phyloP scores from a whole-genome alignment of 345 rosid genomes.

The Dipteronia dyeriana region DNA sequence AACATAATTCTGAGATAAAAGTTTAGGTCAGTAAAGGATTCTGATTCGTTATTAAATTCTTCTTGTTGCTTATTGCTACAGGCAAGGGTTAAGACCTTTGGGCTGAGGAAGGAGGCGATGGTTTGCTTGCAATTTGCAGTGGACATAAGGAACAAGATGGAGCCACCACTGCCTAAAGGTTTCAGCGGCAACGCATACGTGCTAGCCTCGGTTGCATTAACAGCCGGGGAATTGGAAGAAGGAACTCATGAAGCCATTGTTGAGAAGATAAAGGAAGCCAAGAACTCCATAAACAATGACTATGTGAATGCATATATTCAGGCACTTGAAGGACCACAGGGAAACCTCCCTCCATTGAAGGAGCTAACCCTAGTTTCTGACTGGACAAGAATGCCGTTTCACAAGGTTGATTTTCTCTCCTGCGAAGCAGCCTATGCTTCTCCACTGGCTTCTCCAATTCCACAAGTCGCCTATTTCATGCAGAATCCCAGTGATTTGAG shows the following conservation, averaged over 20 bases:
- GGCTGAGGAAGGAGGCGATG: conserved; percentile 46
- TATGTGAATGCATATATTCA: conserved; percentile 57
- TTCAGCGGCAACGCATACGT: conserved; percentile 69
- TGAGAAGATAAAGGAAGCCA: conserved; percentile 58
- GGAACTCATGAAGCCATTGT: conserved; percentile 36
- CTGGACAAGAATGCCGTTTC: conserved; percentile 78
- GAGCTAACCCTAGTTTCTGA: conserved; percentile 64
- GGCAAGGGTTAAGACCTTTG: conserved; percentile 61
- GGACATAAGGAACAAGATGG: conserved; percentile 52
- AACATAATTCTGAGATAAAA: too few species aligned
- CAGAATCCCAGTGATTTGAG: conserved; percentile 48
- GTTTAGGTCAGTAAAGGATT: not conserved
- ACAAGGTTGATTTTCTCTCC: conserved; percentile 45
- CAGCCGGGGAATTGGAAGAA: conserved; percentile 49
- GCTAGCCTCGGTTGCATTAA: conserved; percentile 53
- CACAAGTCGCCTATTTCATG: conserved; percentile 67
- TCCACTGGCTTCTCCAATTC: conserved; percentile 65
- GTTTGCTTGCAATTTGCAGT: conserved; percentile 72
- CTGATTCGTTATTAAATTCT: too few species aligned
- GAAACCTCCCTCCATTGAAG: conserved; percentile 52
- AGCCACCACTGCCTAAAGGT: conserved; percentile 49
- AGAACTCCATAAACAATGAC: conserved; percentile 41
- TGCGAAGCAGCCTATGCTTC: conserved; percentile 46
- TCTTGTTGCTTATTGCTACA: conserved; percentile 18
- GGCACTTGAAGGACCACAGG: conserved; percentile 49